Conservation (phyloP, 345 rosid species). For the Dimocarpus longan region DNA sequence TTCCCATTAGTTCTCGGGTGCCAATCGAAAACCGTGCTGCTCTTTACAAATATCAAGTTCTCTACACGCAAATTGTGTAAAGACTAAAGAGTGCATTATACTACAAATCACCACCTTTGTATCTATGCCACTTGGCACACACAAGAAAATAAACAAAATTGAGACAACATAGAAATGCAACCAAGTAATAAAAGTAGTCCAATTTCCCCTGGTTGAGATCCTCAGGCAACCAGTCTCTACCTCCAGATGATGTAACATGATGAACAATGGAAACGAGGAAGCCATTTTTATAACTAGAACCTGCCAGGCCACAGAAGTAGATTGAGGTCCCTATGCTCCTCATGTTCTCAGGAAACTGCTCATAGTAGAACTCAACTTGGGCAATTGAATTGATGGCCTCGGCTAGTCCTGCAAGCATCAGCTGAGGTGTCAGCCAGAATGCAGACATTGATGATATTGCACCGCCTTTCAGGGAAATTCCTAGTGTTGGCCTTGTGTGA, state of each 20-base stretch:
- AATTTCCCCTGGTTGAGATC: slow-evolving; percentile 8
- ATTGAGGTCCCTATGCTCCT: slow-evolving; percentile 37
- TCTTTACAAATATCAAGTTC: too few relatives aligned
- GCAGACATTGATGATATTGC: slow-evolving; percentile 57
- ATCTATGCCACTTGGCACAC: slow-evolving; percentile 16
- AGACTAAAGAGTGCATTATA: neutral
- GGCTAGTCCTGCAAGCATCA: slow-evolving; percentile 44
- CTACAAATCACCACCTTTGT: neutral
- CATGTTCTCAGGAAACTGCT: slow-evolving; percentile 60
- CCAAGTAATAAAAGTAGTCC: neutral
- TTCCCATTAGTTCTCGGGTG: too few relatives aligned
- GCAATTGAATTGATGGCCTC: slow-evolving; percentile 48
- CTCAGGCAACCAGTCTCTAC: neutral
- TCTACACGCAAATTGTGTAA: neutral
- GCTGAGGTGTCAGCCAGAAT: slow-evolving; percentile 57
- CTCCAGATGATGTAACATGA: neutral
- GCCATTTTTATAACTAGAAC: slow-evolving; percentile 39
- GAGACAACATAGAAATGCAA: neutral
- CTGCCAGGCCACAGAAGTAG: slow-evolving; percentile 29
- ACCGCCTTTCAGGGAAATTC: slow-evolving; percentile 41
- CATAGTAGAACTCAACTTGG: slow-evolving; percentile 51
- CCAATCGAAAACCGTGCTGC: too few relatives aligned
- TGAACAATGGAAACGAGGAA: slow-evolving; percentile 20
- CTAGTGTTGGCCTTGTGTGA: slow-evolving; percentile 46
- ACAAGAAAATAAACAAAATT: slow-evolving; percentile 6